Evolutionary conservation across 805 yeast species (phyloP).

Genomic region (Zygosaccharomyces rouxii): DNA sequence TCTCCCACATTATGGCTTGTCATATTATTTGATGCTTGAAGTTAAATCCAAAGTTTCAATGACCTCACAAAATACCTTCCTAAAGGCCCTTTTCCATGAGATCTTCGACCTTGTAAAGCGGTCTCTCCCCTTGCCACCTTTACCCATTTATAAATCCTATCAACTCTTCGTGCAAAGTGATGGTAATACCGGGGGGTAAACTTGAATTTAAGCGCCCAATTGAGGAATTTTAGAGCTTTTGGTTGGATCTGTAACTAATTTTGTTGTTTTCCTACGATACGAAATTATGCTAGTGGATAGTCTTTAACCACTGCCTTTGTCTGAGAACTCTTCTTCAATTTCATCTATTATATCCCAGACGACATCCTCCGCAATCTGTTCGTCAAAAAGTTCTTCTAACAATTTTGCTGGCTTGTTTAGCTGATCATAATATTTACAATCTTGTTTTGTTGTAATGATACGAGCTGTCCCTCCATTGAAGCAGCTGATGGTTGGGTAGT

Average conservation of each 20-base stretch:
- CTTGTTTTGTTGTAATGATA: slow-evolving; percentile 59
- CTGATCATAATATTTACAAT: slow-evolving; percentile 40
- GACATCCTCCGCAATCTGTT: slow-evolving; percentile 72
- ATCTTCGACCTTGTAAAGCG: neutral
- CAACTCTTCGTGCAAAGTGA: neutral
- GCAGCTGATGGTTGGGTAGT: slow-evolving; percentile 84
- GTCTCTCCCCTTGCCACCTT: slow-evolving; percentile 9
- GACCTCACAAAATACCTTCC: neutral
- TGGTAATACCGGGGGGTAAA: neutral
- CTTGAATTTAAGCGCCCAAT: neutral
- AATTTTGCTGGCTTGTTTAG: slow-evolving; percentile 38
- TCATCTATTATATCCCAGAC: slow-evolving; percentile 85
- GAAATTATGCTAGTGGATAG: neutral
- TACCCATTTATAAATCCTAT: neutral
- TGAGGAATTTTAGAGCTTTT: neutral
- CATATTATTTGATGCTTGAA: neutral
- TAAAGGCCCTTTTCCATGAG: neutral
- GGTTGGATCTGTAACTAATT: neutral
- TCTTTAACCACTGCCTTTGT: neutral
- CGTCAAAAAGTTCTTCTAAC: slow-evolving; percentile 57
- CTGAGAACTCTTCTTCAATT: slow-evolving; percentile 48
- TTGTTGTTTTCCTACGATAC: neutral
- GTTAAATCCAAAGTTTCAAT: neutral
- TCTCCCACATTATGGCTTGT: neutral
- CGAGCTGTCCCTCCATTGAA: slow-evolving; percentile 74